Base-by-base conservation (phyloP, 805 yeast genomes). In the Blastobotrys terrestris region DNA sequence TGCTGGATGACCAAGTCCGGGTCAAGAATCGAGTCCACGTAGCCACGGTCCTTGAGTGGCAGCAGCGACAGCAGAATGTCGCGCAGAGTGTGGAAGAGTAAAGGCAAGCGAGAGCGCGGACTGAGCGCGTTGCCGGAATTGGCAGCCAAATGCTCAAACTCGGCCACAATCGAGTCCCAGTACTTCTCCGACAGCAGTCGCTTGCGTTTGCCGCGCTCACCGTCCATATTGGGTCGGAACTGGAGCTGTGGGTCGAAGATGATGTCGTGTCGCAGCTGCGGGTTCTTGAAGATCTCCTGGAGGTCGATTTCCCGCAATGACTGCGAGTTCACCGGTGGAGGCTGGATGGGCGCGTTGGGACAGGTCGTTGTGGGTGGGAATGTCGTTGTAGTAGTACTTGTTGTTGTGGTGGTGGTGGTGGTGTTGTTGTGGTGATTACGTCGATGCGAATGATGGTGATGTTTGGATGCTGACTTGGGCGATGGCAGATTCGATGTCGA, bases 231-330 rank as follows among this genome's bases (percentile, higher is more conserved):
- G 26, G 95, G 95, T 66, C 97, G 79, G 68, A 91, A 88, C 72
- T 90, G 96, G 54, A 91, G 74, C 63, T 87, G 87, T 15, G 97
- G 95, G 71, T 91, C 97, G 65, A 91, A 91, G 13, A 89, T 76
- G 51, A 92, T 87, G 67, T 92, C 98, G 68, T 91, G 98, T 58
- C 98, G 79, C 53, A 91, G 73, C 67, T 89, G 96, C 2, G 96
- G 96, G 69, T 91, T 91, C 64, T 87, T 87, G 60, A 91, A 75
- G 50, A 92, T 91, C 64, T 89, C 96, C 56, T 86, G 86, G 46
- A 91, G 70, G 63, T 91, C 97, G 54, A 91, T 86, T 66, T 89
- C 97, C 60, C 84, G 82, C 59, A 91, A 75, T 31, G 89, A 81
- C 63, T 84, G 90, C 48, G 87, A 71, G 68, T 86, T 87, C 46